Evolutionary conservation across 1,284 basidiomycete species (phyloP).

Genomic region (Fomitopsis schrenkii): DNA sequence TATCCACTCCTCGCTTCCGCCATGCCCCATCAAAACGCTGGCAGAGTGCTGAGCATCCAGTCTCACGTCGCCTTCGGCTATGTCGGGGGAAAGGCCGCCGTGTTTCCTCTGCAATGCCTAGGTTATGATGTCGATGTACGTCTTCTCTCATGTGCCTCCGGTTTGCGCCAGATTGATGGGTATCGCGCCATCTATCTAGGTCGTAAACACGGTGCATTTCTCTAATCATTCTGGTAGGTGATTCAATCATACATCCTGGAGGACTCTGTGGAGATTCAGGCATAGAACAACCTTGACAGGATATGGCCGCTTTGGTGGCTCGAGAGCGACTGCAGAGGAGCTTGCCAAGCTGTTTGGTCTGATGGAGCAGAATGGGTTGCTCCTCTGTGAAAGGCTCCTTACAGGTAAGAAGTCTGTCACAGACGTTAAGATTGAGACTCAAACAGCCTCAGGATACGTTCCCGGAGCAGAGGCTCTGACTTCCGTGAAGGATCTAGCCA

Average conservation of each 20-base stretch:
- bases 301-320: constrained; percentile 74
- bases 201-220: constrained; percentile 93
- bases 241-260: too few species aligned
- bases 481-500: constrained; percentile 63
- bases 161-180: background rate
- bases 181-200: constrained; percentile 43
- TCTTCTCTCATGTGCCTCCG: constrained; percentile 14
- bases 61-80: constrained; percentile 95
- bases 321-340: constrained; percentile 68
- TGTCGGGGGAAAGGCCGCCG: constrained; percentile 93
- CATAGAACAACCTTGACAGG: constrained; percentile 38
- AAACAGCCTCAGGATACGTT: constrained; percentile 63
- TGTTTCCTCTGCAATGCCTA: constrained; percentile 92
- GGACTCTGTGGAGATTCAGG: background rate
- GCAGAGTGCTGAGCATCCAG: constrained; percentile 77
- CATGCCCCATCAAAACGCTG: constrained; percentile 2
- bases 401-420: constrained; percentile 47
- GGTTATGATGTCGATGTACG: constrained; percentile 96
- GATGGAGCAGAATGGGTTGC: constrained; percentile 66
- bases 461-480: constrained; percentile 80
- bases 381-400: constrained; percentile 61
- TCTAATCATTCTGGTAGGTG: constrained; percentile 87
- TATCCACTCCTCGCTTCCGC: background rate
- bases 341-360: constrained; percentile 62
- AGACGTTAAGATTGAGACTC: background rate